Conservation (phyloP, 2,329 filamentous ascomycete species). For the Thielaviopsis ethacetica region DNA sequence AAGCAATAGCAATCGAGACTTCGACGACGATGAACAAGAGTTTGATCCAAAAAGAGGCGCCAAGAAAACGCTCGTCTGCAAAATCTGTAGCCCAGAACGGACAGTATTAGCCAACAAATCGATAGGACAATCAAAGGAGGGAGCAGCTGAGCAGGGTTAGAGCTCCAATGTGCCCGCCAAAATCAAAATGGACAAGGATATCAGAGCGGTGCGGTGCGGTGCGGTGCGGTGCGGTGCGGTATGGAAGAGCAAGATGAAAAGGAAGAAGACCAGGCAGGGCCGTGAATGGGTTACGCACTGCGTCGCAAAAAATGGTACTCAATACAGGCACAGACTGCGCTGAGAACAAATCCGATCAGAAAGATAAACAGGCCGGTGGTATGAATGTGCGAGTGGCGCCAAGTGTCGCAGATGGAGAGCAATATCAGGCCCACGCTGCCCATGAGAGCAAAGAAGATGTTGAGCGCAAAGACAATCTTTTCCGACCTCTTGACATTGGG, state of each 20-base stretch:
- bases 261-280: background rate
- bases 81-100: constrained; percentile 33
- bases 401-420: constrained; percentile 72
- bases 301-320: constrained; percentile 79
- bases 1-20: constrained; percentile 54
- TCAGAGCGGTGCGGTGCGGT: too few species aligned
- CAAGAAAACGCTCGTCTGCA: constrained; percentile 56
- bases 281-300: constrained; percentile 26
- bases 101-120: background rate
- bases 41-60: constrained; percentile 75
- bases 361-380: constrained; percentile 67
- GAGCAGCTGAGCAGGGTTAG: background rate
- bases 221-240: background rate
- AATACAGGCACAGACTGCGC: constrained; percentile 74
- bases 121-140: background rate
- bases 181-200: background rate
- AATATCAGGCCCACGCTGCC: constrained; percentile 71
- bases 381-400: constrained; percentile 50
- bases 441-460: constrained; percentile 51
- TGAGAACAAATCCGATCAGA: constrained; percentile 70
- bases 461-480: constrained; percentile 43
- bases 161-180: background rate
- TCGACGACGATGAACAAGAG: constrained; percentile 71
- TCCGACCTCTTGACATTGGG: constrained; percentile 50
- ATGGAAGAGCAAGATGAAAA: background rate